phyloP scores from a whole-genome alignment of 805 yeast species.

The Candida schatavii region DNA sequence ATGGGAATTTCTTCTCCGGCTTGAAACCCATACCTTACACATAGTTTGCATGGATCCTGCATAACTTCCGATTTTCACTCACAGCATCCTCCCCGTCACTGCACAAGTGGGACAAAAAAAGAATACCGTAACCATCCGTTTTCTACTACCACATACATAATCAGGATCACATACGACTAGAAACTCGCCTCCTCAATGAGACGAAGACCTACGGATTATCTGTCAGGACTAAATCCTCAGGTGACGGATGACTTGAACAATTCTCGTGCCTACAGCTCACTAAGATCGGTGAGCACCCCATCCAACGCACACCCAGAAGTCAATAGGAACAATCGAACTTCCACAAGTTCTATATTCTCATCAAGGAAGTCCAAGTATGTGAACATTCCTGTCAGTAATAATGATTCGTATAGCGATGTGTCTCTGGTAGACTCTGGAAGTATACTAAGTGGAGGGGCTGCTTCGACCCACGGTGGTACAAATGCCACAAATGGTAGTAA shows the following conservation, averaged over 20 bases:
- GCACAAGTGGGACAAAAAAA: too few species aligned
- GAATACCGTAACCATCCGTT: too few species aligned
- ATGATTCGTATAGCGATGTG: conserved; percentile 25
- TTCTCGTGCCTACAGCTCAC: conserved; percentile 25
- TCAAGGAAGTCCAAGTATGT: conserved; percentile 24
- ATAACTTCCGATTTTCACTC: too few species aligned
- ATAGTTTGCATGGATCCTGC: too few species aligned
- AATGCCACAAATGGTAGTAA: conserved; percentile 7
- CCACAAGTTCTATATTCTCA: conserved; percentile 37
- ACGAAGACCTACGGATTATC: conserved; percentile 20
- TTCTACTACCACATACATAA: too few species aligned
- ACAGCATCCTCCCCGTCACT: too few species aligned
- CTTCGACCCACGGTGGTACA: conserved; percentile 5
- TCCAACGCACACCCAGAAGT: not conserved
- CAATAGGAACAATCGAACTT: conserved; percentile 21
- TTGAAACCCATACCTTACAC: too few species aligned
- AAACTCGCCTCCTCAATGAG: too few species aligned
- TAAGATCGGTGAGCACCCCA: conserved; percentile 3
- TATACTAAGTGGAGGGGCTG: conserved; percentile 18
- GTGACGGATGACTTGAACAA: conserved; percentile 25
- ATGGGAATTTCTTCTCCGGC: too few species aligned
- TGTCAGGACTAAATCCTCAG: conserved; percentile 13
- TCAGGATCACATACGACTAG: too few species aligned
- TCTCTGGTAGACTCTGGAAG: conserved; percentile 33
- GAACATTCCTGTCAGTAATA: not conserved